A percentile compares a stretch with the other conserved stretches of the same genome.
phyloP scores from a whole-genome alignment of 352 stramenopile species.

The Halophytophthora polymorphica region DNA sequence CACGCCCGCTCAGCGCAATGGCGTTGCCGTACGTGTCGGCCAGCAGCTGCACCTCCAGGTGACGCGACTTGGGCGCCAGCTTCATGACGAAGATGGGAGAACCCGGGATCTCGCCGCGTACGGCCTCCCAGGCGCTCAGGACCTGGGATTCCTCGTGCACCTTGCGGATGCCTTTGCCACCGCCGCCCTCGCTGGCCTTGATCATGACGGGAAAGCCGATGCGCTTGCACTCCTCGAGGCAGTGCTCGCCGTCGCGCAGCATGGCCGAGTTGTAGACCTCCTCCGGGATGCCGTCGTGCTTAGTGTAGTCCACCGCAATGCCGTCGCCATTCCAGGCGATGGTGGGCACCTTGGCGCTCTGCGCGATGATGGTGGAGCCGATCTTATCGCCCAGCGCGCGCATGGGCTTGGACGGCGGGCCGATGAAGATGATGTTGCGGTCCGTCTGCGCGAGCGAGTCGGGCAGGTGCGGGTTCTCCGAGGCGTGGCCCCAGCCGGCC shows the following conservation, averaged over 20 bases:
- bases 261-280: conserved; percentile 93
- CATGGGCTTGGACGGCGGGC: conserved; percentile 97
- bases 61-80: conserved; percentile 93
- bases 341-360: conserved; percentile 97
- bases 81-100: conserved; percentile 99
- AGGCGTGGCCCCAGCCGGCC: conserved; percentile 98
- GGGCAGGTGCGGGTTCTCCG: conserved; percentile 97
- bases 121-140: conserved; percentile 93
- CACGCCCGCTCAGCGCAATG: conserved; percentile 97
- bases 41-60: conserved; percentile 99
- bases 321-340: conserved; percentile 99
- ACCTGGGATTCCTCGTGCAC: conserved; percentile 91
- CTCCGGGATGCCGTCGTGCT: conserved; percentile 86
- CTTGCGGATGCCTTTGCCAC: conserved; percentile 99
- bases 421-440: conserved; percentile 98
- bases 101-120: conserved; percentile 97
- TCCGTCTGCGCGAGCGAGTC: conserved; percentile 89
- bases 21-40: conserved; percentile 98
- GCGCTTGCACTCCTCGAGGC: conserved; percentile 88
- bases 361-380: conserved; percentile 99
- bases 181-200: conserved; percentile 98
- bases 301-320: conserved; percentile 92
- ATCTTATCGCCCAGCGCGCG: conserved; percentile 99
- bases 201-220: conserved; percentile 99
- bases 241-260: conserved; percentile 91